phyloP scores from a whole-genome alignment of 2,329 filamentous ascomycete species.

The Curvularia lunata region DNA sequence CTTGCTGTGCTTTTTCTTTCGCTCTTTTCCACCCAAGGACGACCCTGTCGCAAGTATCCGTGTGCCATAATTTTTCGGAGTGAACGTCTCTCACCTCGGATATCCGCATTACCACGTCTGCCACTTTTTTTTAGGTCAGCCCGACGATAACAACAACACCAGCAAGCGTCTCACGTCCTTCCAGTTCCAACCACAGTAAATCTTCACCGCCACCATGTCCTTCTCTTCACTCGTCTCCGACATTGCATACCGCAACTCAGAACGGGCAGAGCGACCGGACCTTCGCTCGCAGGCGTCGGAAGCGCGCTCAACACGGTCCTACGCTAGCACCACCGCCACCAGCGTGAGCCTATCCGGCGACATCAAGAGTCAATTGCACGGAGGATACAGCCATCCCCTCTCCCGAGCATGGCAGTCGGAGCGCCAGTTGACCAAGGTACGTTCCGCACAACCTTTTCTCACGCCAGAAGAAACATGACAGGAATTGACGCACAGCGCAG shows the following conservation, averaged over 20 bases:
- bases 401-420: conserved; percentile 60
- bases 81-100: conserved; percentile 14
- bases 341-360: conserved; percentile 60
- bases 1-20: background rate
- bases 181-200: background rate
- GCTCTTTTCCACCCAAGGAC: background rate
- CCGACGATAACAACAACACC: background rate
- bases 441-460: conserved; percentile 13
- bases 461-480: background rate
- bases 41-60: background rate
- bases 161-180: conserved; percentile 7
- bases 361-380: conserved; percentile 59
- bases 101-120: conserved; percentile 15
- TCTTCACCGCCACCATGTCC: conserved; percentile 49
- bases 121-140: conserved; percentile 16
- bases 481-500: conserved; percentile 55
- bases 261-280: conserved; percentile 46
- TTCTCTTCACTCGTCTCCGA: conserved; percentile 61
- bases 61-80: background rate
- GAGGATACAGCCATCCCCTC: conserved; percentile 60
- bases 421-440: conserved; percentile 59
- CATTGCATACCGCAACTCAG: conserved; percentile 56
- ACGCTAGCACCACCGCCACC: conserved; percentile 60
- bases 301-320: conserved; percentile 55
- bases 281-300: conserved; percentile 55